Evolutionary conservation across 139 green algal genomes (phyloP).

Genomic region (Trebouxia sp.): DNA sequence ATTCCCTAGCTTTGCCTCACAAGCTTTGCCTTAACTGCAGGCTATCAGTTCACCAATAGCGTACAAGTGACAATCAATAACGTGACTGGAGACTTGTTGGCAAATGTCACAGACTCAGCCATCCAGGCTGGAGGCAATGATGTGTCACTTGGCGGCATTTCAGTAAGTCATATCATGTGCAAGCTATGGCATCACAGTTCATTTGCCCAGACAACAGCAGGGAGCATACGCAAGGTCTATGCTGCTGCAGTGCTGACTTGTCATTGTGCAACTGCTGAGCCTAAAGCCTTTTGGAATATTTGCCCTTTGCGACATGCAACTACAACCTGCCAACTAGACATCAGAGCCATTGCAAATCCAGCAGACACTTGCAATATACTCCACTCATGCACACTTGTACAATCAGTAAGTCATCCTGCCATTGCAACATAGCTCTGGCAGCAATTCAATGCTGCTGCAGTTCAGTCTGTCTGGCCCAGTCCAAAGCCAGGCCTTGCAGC

Average conservation of each 20-base stretch:
- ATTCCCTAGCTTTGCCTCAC: no score
- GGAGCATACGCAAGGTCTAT: no score
- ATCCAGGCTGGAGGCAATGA: neutral
- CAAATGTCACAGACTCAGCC: constrained; percentile 8
- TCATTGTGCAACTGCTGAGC: no score
- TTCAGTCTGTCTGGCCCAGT: neutral
- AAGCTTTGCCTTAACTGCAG: neutral
- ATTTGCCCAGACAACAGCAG: no score
- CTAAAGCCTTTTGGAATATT: neutral
- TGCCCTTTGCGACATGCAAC: neutral
- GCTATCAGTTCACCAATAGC: constrained; percentile 12
- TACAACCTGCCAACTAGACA: neutral
- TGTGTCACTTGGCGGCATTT: neutral
- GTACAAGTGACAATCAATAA: neutral
- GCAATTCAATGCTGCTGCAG: no score
- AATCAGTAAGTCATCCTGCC: no score
- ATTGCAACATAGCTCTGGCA: no score
- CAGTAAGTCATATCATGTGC: neutral
- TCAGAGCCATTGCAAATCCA: neutral
- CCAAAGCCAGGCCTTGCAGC: neutral
- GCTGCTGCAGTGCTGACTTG: no score
- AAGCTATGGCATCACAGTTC: no score
- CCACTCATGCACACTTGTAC: no score
- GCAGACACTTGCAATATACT: no score
- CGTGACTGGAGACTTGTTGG: neutral